Base-by-base conservation (phyloP, 2,329 filamentous ascomycete species). In the Colletotrichum orchidophilum region DNA sequence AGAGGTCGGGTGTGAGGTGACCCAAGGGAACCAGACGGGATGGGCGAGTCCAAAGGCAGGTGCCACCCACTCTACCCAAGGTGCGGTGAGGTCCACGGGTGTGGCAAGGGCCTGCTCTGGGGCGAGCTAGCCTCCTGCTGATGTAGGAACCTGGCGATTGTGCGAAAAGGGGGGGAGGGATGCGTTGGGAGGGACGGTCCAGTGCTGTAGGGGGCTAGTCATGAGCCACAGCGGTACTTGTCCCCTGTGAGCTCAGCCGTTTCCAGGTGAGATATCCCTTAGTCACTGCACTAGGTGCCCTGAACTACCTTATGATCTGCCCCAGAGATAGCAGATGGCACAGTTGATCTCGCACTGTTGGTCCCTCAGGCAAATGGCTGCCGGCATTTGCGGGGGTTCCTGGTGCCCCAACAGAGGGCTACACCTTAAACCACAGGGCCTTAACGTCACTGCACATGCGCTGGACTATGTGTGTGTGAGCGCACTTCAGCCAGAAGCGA, bases 21-120 rank as follows among this genome's bases (percentile, higher is more conserved):
- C 46, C 50, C 39, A 57, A 57, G 39, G 67, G 55, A 67, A 50
- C 31, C 24, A 50, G 66, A 66, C 68, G 68, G 68, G 63, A 70
- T 42, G 50, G 57, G 63, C 68, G 68, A 63, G 68, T 67, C 68
- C 63, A 35, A 3, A 67, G 63, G 39, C 39, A 71, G 63, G 57
- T 62, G 63, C 68, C 68, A 63, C 63, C 35, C 63, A 71, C 63
- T 61, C 64, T 71, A 64, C 64, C 64, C 59, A 65, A 71, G 46
- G 39, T 62, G 57, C 31, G 63, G 63, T 52, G 62, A 53, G 57
- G 39, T 46, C 39, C 39, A 21, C 39, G 39, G 18, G 39, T 46
- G 39, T 18, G 63, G 57, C 57, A 60, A 27, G 39, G 67, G 50
- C 67, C 55, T 67, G 63, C 39, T 52, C 63, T 70, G 68, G 63